Evolutionary conservation across 768 basidiomycete species (phyloP).

Genomic region (Hypholoma fasciculare): DNA sequence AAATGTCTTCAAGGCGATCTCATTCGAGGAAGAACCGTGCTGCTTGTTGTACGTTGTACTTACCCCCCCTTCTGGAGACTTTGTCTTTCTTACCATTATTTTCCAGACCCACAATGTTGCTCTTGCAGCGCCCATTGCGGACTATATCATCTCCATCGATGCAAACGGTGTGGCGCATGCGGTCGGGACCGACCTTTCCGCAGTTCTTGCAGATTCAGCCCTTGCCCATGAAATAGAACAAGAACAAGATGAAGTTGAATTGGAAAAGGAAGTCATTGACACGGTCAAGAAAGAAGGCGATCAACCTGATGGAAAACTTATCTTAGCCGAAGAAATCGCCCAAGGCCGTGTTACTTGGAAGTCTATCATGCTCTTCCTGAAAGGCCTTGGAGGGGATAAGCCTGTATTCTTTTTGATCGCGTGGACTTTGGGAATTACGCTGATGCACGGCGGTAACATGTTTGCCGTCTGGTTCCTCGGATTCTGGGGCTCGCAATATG

Average conservation of each 20-base stretch:
- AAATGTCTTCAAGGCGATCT: slow-evolving; percentile 82
- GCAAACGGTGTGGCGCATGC: slow-evolving; percentile 49
- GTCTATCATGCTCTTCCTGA: slow-evolving; percentile 37
- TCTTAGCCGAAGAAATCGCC: slow-evolving; percentile 63
- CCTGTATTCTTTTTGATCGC: slow-evolving; percentile 32
- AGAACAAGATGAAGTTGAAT: slow-evolving; percentile 17
- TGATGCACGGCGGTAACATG: slow-evolving; percentile 25
- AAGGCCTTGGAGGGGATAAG: slow-evolving; percentile 35
- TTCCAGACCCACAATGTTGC: slow-evolving; percentile 51
- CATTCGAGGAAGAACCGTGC: slow-evolving; percentile 74
- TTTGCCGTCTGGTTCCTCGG: slow-evolving; percentile 46
- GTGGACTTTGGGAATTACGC: slow-evolving; percentile 26
- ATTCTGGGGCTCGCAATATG: slow-evolving; percentile 49
- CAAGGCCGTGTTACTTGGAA: slow-evolving; percentile 31
- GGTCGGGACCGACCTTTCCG: slow-evolving; percentile 45
- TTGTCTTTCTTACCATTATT: neutral
- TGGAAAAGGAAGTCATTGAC: slow-evolving; percentile 29
- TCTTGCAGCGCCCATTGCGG: slow-evolving; percentile 51
- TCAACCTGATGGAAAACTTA: slow-evolving; percentile 32
- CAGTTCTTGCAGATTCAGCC: slow-evolving; percentile 40
- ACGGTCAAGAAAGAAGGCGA: slow-evolving; percentile 23
- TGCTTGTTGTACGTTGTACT: slow-evolving; percentile 62
- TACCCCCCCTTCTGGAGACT: neutral
- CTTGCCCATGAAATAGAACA: slow-evolving; percentile 29
- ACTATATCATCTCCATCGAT: slow-evolving; percentile 56